Conservation (phyloP, 2,329 filamentous ascomycete genomes). For the Amesomyces nigricolor region DNA sequence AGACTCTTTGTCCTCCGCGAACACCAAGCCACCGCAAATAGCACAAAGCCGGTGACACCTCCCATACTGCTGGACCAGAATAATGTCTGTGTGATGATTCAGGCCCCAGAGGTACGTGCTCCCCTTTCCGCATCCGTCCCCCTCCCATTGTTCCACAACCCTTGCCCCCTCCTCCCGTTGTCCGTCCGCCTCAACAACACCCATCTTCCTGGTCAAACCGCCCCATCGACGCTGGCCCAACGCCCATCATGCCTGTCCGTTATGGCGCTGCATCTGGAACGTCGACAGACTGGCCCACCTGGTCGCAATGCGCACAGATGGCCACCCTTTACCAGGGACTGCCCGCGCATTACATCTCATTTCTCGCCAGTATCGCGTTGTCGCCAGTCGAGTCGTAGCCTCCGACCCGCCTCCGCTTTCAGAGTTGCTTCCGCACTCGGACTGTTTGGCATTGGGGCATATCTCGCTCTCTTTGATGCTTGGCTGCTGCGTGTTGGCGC, state of each 20-base stretch:
- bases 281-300: conserved; percentile 20
- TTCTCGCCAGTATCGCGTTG: conserved; percentile 21
- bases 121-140: conserved; percentile 14
- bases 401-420: conserved; percentile 21
- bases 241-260: conserved; percentile 23
- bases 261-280: conserved; percentile 21
- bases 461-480: conserved; percentile 21
- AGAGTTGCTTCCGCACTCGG: conserved; percentile 17
- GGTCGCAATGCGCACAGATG: conserved; percentile 13
- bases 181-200: not conserved
- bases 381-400: conserved; percentile 22
- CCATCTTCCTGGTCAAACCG: not conserved
- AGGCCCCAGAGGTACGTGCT: conserved; percentile 25
- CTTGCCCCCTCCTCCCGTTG: not conserved
- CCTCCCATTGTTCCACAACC: not conserved
- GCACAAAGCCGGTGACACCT: conserved; percentile 8
- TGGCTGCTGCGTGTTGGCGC: conserved; percentile 24
- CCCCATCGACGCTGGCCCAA: conserved; percentile 1
- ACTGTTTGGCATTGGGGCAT: conserved; percentile 14
- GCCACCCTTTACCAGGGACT: conserved; percentile 15
- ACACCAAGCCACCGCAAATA: not conserved
- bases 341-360: conserved; percentile 21
- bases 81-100: conserved; percentile 26
- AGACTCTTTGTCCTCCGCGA: not conserved
- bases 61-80: conserved; percentile 11